Conservation (phyloP, 2,329 filamentous ascomycete species). For the Exophiala aquamarina region DNA sequence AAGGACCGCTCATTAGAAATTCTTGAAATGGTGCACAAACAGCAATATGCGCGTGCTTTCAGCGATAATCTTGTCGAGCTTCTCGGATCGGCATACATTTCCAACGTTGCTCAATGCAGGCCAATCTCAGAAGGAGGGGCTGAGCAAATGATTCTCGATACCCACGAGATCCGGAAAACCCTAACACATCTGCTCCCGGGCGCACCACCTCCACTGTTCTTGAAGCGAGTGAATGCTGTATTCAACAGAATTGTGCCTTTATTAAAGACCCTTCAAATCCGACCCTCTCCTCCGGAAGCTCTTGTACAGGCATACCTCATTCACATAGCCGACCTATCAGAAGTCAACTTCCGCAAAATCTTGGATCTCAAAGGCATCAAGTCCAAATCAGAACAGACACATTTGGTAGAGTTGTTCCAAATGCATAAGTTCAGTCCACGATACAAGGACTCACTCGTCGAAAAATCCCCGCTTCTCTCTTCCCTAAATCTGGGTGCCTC, state of each 20-base stretch:
- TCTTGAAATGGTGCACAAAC: slow-evolving; percentile 76
- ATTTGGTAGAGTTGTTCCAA: slow-evolving; percentile 87
- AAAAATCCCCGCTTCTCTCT: slow-evolving; percentile 69
- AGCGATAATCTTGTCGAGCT: slow-evolving; percentile 94
- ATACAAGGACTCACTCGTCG: slow-evolving; percentile 66
- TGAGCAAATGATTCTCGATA: slow-evolving; percentile 96
- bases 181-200: slow-evolving; percentile 69
- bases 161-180: slow-evolving; percentile 82
- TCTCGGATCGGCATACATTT: slow-evolving; percentile 74
- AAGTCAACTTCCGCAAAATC: slow-evolving; percentile 93
- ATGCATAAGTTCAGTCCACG: slow-evolving; percentile 69
- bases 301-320: slow-evolving; percentile 97
- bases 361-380: slow-evolving; percentile 92
- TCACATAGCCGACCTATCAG: slow-evolving; percentile 90
- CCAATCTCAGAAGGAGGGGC: slow-evolving; percentile 92
- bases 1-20: slow-evolving; percentile 73
- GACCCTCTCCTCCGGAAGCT: slow-evolving; percentile 84
- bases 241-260: slow-evolving; percentile 88
- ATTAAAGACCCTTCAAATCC: slow-evolving; percentile 94
- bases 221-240: slow-evolving; percentile 79
- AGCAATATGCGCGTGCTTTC: slow-evolving; percentile 90
- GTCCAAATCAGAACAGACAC: slow-evolving; percentile 72
- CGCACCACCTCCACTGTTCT: slow-evolving; percentile 64
- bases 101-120: slow-evolving; percentile 81
- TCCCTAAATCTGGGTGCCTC: slow-evolving; percentile 56